A percentile compares a stretch with the other conserved stretches of the same genome.
These are phyloP conservation scores for Metarhizium robertsii DNA, from an alignment of 2,329 filamentous ascomycete species.

Conservation along the genomic window DNA sequence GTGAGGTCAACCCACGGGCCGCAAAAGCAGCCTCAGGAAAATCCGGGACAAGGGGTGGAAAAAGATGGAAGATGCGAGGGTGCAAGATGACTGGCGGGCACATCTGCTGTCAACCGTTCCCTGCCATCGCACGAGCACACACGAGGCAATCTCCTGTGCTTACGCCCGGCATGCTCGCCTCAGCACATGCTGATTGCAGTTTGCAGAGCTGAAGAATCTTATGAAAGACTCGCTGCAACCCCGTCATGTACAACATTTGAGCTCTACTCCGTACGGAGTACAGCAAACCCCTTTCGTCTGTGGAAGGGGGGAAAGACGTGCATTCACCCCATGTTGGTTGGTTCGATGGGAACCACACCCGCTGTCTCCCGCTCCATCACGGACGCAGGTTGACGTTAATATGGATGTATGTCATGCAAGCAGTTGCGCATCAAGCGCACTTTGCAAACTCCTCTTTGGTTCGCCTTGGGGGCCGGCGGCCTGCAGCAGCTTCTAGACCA, in stretches of 20 bases:
- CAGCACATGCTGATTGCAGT: too few species aligned
- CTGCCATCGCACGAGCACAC: background rate
- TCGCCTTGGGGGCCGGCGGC: background rate
- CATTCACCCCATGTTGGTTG: too few species aligned
- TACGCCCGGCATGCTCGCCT: too few species aligned
- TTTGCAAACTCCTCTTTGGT: background rate
- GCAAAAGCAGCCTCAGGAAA: background rate
- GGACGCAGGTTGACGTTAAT: background rate
- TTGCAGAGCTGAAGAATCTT: background rate
- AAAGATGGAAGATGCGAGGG: background rate
- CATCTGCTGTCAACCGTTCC: background rate
- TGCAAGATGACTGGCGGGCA: background rate
- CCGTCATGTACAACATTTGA: background rate
- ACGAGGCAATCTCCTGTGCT: background rate
- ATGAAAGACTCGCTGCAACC: background rate
- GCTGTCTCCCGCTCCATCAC: background rate
- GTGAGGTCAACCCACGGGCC: background rate
- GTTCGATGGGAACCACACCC: background rate
- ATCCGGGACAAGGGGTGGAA: background rate
- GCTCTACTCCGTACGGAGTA: background rate
- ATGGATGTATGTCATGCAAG: slow-evolving; percentile 3
- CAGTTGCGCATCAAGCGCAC: slow-evolving; percentile 4
- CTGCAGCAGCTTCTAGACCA: background rate
- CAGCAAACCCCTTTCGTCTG: too few species aligned
- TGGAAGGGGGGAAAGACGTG: too few species aligned